These are phyloP conservation scores for Hemisphaericaspora subhashii DNA, from an alignment of 1,139 yeast species.

Conservation along the genomic window DNA sequence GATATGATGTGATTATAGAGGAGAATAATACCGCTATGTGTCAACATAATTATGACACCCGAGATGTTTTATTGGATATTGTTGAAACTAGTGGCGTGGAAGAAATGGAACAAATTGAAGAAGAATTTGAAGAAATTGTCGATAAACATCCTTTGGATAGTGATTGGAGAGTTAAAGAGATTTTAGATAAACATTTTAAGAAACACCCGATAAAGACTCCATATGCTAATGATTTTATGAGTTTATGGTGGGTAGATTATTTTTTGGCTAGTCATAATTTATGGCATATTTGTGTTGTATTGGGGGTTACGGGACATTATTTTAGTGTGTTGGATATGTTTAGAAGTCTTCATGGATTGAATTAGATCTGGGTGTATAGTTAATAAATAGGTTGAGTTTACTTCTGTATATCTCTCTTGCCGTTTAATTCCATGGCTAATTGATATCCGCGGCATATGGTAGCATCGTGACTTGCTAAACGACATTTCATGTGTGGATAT, in stretches of 20 bases:
- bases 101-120: slow-evolving; percentile 44
- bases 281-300: slow-evolving; percentile 90
- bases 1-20: slow-evolving; percentile 60
- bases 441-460: too few species aligned
- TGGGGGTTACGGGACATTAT: slow-evolving; percentile 88
- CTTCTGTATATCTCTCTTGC: too few species aligned
- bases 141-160: slow-evolving; percentile 12
- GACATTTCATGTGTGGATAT: too few species aligned
- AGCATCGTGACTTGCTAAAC: background rate
- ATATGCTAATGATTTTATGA: slow-evolving; percentile 49
- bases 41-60: slow-evolving; percentile 29
- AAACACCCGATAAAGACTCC: slow-evolving; percentile 47
- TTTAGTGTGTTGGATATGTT: slow-evolving; percentile 73
- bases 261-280: slow-evolving; percentile 77
- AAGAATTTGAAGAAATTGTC: slow-evolving; percentile 27
- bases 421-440: too few species aligned
- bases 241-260: slow-evolving; percentile 86
- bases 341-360: slow-evolving; percentile 8
- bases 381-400: too few species aligned
- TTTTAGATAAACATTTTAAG: slow-evolving; percentile 56
- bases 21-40: slow-evolving; percentile 31
- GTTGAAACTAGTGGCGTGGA: slow-evolving; percentile 45
- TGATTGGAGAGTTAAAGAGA: slow-evolving; percentile 29
- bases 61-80: slow-evolving; percentile 37
- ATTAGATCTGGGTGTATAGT: too few species aligned